These are phyloP conservation scores for Sporormia fimetaria DNA, from an alignment of 495 filamentous ascomycete species.

Conservation along the genomic window DNA sequence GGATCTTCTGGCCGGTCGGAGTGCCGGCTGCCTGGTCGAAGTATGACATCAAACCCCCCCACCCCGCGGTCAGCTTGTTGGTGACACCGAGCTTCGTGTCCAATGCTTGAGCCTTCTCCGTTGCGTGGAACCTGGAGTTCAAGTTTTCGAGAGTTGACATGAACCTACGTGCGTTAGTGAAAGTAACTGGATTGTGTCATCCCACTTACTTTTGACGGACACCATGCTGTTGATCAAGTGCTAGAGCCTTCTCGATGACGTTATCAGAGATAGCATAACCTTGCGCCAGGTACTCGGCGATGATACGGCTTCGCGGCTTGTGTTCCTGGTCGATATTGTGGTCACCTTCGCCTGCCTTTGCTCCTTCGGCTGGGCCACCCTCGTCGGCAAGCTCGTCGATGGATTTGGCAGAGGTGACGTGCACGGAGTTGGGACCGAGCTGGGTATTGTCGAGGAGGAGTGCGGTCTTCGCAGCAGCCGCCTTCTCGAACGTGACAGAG, in stretches of 20 bases:
- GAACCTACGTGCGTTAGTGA: too few relatives aligned
- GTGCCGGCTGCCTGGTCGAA: conserved; percentile 85
- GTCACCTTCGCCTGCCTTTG: conserved; percentile 38
- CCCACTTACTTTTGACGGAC: conserved; percentile 57
- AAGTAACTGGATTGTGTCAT: too few relatives aligned
- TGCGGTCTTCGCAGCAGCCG: conserved; percentile 88
- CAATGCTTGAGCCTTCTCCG: conserved; percentile 63
- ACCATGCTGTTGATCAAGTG: conserved; percentile 82
- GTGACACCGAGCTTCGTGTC: conserved; percentile 70
- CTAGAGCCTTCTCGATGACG: conserved; percentile 74
- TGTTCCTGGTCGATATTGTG: conserved; percentile 80
- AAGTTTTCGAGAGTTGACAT: conserved; percentile 58
- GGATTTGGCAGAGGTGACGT: conserved; percentile 56
- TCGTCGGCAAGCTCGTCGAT: conserved; percentile 50
- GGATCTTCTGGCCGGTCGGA: conserved; percentile 73
- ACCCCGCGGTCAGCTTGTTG: conserved; percentile 55
- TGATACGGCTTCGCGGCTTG: conserved; percentile 82
- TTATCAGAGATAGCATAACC: conserved; percentile 80
- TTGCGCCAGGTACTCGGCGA: conserved; percentile 91
- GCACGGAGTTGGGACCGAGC: conserved; percentile 69
- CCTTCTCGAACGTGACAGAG: conserved; percentile 89
- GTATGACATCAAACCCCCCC: conserved; percentile 61
- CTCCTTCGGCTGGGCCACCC: conserved; percentile 19
- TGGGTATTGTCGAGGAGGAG: conserved; percentile 93
- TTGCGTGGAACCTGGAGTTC: conserved; percentile 60